Evolutionary conservation across 768 basidiomycete species (phyloP), one percentile per base, ranked within the genome.

Genomic region (Paxillus ammoniavirescens): DNA sequence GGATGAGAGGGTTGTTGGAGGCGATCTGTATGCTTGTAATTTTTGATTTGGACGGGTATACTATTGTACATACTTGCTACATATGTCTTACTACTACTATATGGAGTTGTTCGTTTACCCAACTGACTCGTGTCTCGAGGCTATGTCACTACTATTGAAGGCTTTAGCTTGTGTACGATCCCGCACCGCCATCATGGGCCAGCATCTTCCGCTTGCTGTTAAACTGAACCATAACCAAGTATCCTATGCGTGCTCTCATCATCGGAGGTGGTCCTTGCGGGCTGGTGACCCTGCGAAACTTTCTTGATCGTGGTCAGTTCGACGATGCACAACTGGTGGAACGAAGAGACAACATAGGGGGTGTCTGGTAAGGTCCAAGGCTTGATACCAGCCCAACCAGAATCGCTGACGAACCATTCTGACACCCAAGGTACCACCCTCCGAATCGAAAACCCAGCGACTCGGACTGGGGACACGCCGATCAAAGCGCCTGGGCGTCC

Each of bases 261-360:
- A 65, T 82, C 18, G 78, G 79, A 13, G 78, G 73, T 1, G 80
- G 80, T 1, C 73, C 78, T 12, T 66, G 73, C 53, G 79, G 80
- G 4, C 71, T 82, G 4, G 77, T 80, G 5, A 64, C 77, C 14
- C 72, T 80, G 17, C 75, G 79, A n/a, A 82, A 82, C 54, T 63
- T 80, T 23, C 45, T 70, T n/a, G 67, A 73, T 42, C 65, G 70
- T 2, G 78, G 75, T 9, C 36, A 68, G 0, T 79, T 79, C 26
- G 73, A 73, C 1, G 65, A 68, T 17, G 79, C 81, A 0, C 73
- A 75, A 42, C 64, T 79, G 0, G 76, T 75, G 5, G 81, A 82
- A 63, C 65, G 80, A 36, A 64, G 64, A 23, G 62, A 70, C 40
- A 73, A 80, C 48, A 67, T 81, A n/a, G 79, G 81, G 2, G 79